Percentiles rank a stretch among this genome's conserved stretches.
These are phyloP conservation scores for Salvia miltiorrhiza DNA, from an alignment of 257 asterid species.

Conservation along the genomic window DNA sequence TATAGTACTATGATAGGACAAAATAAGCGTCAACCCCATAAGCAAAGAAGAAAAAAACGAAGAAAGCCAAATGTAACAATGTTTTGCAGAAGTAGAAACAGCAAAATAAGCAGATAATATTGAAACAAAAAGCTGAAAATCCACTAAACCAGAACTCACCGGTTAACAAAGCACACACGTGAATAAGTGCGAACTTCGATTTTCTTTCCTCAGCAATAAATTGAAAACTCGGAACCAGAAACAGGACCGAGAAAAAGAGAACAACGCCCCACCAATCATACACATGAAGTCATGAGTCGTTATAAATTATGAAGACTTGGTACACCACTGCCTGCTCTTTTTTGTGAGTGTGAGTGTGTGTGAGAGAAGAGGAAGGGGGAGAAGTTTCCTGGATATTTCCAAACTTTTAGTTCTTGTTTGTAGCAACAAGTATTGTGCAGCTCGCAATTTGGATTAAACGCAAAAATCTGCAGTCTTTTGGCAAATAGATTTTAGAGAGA, in stretches of 20 bases:
- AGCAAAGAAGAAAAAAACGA: neutral
- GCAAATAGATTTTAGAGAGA: constrained; percentile 15
- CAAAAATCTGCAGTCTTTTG: constrained; percentile 8
- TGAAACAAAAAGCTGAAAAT: neutral
- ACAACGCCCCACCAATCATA: neutral
- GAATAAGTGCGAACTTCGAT: neutral
- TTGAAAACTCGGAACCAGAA: neutral
- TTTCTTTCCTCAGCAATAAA: neutral
- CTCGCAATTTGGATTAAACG: constrained; percentile 13
- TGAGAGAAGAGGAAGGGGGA: constrained; percentile 10
- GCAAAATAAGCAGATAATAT: constrained; percentile 1
- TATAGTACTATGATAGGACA: neutral
- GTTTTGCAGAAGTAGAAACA: neutral
- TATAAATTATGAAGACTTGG: constrained; percentile 4
- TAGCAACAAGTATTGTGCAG: neutral
- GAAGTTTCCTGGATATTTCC: constrained; percentile 46
- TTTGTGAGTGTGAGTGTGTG: neutral
- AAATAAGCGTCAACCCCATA: neutral
- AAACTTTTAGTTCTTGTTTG: neutral
- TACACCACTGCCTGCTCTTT: constrained; percentile 9
- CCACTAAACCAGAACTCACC: constrained; percentile 12
- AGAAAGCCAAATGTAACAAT: neutral
- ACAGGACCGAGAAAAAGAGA: neutral
- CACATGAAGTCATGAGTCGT: constrained; percentile 18
- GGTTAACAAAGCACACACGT: neutral